Percentiles rank a stretch among this genome's conserved stretches.
Evolutionary conservation across 2,329 filamentous ascomycete species (phyloP).

Genomic region (Lachnellula subtilissima): DNA sequence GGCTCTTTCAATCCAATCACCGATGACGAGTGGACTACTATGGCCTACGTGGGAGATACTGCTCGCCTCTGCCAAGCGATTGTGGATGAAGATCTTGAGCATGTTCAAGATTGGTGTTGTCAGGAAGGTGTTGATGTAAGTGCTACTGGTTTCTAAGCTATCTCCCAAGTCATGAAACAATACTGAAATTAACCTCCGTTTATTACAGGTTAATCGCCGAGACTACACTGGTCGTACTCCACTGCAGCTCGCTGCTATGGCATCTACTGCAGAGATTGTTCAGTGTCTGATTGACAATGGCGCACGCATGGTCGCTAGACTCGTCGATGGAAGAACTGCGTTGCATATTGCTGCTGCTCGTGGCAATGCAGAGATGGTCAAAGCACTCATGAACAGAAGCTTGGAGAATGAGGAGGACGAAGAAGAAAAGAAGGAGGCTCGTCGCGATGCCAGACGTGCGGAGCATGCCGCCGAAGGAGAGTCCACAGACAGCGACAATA

Average conservation of each 20-base stretch:
- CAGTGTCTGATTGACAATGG: conserved; percentile 66
- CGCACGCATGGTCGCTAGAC: conserved; percentile 65
- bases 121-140: conserved; percentile 59
- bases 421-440: conserved; percentile 50
- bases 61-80: conserved; percentile 75
- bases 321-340: conserved; percentile 76
- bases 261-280: conserved; percentile 65
- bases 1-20: conserved; percentile 76
- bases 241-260: conserved; percentile 68
- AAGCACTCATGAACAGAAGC: conserved; percentile 68
- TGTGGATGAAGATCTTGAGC: conserved; percentile 65
- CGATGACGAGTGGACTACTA: conserved; percentile 81
- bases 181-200: neutral
- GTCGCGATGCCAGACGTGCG: conserved; percentile 27
- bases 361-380: conserved; percentile 65
- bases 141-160: neutral
- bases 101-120: conserved; percentile 64
- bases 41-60: conserved; percentile 83
- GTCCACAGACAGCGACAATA: neutral
- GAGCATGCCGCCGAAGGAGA: conserved; percentile 1
- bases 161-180: too few species aligned
- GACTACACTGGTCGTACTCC: conserved; percentile 77
- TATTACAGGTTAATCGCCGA: conserved; percentile 57
- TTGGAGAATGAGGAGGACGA: conserved; percentile 67
- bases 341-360: conserved; percentile 75